A percentile compares a stretch with the other conserved stretches of the same genome.
phyloP scores from a whole-genome alignment of 148 eudicot species.

The Chenopodium berlandieri region DNA sequence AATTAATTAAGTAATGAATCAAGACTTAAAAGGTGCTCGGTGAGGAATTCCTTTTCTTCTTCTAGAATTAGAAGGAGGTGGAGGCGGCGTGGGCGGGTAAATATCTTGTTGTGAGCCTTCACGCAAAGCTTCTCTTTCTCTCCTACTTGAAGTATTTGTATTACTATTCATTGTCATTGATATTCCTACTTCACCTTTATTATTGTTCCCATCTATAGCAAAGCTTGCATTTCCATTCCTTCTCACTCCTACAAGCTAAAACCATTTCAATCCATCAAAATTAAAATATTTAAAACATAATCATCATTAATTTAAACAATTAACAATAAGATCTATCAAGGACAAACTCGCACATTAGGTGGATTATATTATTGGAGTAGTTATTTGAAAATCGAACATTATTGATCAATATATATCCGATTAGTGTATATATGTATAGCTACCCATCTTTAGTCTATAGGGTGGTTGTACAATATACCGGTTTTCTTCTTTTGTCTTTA shows the following conservation, averaged over 20 bases:
- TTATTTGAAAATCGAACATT: neutral
- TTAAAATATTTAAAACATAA: neutral
- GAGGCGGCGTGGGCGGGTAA: conserved; percentile 62
- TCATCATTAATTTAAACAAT: neutral
- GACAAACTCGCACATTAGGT: neutral
- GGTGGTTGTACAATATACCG: too few species aligned
- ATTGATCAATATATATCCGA: neutral
- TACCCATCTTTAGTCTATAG: neutral
- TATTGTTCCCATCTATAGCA: conserved; percentile 44
- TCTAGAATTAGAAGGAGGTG: conserved; percentile 63
- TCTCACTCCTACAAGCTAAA: conserved; percentile 84
- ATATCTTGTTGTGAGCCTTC: conserved; percentile 60
- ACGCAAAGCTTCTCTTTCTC: conserved; percentile 51
- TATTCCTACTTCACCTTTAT: conserved; percentile 38
- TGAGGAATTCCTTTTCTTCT: conserved; percentile 96
- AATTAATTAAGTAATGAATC: conserved; percentile 14
- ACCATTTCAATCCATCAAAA: conserved; percentile 24
- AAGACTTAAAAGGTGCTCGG: conserved; percentile 80
- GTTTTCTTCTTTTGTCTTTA: too few species aligned
- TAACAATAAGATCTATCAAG: neutral
- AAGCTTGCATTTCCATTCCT: conserved; percentile 79
- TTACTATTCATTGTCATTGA: conserved; percentile 29
- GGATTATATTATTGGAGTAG: too few species aligned
- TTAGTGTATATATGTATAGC: too few species aligned
- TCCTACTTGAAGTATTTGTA: conserved; percentile 26